Evolutionary conservation across 2,329 filamentous ascomycete genomes (phyloP).

Genomic region (Hypoxylon sp.): DNA sequence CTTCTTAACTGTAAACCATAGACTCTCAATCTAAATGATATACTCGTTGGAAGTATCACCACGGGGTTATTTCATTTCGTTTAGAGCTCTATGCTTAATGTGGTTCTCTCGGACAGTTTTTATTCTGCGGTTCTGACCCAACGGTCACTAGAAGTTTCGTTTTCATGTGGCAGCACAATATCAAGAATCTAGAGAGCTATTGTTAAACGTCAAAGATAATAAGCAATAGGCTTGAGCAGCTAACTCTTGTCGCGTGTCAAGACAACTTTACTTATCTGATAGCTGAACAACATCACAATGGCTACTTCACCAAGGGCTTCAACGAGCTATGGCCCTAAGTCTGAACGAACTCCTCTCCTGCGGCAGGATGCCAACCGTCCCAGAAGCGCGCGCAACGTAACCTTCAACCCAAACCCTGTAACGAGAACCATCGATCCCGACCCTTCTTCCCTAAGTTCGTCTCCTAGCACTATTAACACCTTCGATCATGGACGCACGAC

Average conservation of each 20-base stretch:
- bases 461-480: constrained; percentile 52
- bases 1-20: constrained; percentile 16
- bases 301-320: constrained; percentile 47
- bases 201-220: constrained; percentile 8
- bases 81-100: background rate
- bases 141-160: background rate
- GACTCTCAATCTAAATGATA: background rate
- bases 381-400: constrained; percentile 75
- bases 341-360: constrained; percentile 54
- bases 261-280: constrained; percentile 1
- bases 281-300: constrained; percentile 42
- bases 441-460: constrained; percentile 53
- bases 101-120: background rate
- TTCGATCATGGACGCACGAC: constrained; percentile 53
- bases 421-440: constrained; percentile 72
- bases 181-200: constrained; percentile 26
- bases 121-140: background rate
- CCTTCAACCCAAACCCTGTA: constrained; percentile 80
- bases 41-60: background rate
- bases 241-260: constrained; percentile 19
- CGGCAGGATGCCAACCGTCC: constrained; percentile 56
- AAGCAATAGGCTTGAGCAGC: background rate
- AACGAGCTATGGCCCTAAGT: constrained; percentile 43
- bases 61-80: background rate
- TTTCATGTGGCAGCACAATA: constrained; percentile 42